Conservation (phyloP, 768 basidiomycete genomes). For the Daedaleopsis nitida region DNA sequence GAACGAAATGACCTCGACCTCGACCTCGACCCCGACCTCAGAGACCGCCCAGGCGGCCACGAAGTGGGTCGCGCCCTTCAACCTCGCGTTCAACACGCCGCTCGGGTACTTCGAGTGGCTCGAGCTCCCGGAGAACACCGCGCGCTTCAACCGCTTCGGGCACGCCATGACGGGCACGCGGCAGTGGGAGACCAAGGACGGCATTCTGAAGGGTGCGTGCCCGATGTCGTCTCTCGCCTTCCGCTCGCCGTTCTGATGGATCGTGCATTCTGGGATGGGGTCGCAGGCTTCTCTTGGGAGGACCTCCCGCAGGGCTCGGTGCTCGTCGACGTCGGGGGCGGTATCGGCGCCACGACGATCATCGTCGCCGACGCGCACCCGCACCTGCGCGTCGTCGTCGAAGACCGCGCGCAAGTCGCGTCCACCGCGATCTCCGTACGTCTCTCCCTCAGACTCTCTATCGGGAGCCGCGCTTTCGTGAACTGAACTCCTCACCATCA, state of each 20-base stretch:
- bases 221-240: background rate
- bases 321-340: constrained; percentile 23
- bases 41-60: background rate
- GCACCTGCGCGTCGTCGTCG: constrained; percentile 20
- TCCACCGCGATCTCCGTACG: constrained; percentile 38
- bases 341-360: constrained; percentile 19
- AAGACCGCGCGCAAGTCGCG: constrained; percentile 17
- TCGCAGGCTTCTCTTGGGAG: constrained; percentile 22
- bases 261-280: background rate
- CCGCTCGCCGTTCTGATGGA: background rate
- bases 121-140: constrained; percentile 52
- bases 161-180: constrained; percentile 75
- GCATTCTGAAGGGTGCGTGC: background rate
- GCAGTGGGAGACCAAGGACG: constrained; percentile 73
- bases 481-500: no score
- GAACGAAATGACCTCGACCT: background rate
- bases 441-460: no score
- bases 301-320: constrained; percentile 10
- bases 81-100: constrained; percentile 61
- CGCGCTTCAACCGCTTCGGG: constrained; percentile 65
- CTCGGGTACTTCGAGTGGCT: constrained; percentile 70
- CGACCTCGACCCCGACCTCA: no score
- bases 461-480: no score
- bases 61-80: constrained; percentile 53
- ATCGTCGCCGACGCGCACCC: constrained; percentile 17